Evolutionary conservation across 164 flowering plant species (phyloP), one percentile per base, ranked within the genome.

Genomic region (Taxillus chinensis): DNA sequence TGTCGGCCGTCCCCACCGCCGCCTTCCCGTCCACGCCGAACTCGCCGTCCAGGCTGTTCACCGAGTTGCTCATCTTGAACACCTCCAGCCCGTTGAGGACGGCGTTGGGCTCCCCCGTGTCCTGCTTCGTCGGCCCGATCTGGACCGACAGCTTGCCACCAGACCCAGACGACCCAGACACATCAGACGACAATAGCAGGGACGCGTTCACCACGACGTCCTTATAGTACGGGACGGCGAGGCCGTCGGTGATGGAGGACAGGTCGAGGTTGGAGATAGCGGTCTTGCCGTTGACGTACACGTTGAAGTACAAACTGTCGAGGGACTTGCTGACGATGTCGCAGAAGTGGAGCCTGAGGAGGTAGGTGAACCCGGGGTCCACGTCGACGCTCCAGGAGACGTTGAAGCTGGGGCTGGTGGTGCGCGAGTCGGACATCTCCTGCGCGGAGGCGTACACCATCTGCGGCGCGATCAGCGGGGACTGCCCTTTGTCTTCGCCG

Each of bases 301-400:
- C 93, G 61, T 90, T 82, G 74, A 87, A 90, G 75, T 87, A 90
- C 50, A 90, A 82, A 13, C 82, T 83, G 69, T 79, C 71, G 2
- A 75, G 69, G 0, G 84, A 55, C 48, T 84, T 86, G 79, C 95
- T 87, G 6, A 90, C 83, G 12, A 89, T 85, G 60, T 89, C 96
- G 55, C 88, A 82, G 65, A 89, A 87, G 73, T 89, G 93, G 60
- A 89, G 39, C 39, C 93, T 77, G 10, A 89, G n/a, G 12, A 89
- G 10, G 62, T 89, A 79, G 11, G 71, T 63, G 45, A 70, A 86
- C 1, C 76, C 42, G 3, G 68, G 49, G 13, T 81, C 87, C 7
- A 80, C 68, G 0, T 56, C 56, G 37, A 90, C 68, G 6, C 65
- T 71, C 95, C 96, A 90, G 0, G 89, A 80, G 0, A 90, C 74